Conservation (phyloP, 768 basidiomycete species). For the Gelatoporia subvermispora region DNA sequence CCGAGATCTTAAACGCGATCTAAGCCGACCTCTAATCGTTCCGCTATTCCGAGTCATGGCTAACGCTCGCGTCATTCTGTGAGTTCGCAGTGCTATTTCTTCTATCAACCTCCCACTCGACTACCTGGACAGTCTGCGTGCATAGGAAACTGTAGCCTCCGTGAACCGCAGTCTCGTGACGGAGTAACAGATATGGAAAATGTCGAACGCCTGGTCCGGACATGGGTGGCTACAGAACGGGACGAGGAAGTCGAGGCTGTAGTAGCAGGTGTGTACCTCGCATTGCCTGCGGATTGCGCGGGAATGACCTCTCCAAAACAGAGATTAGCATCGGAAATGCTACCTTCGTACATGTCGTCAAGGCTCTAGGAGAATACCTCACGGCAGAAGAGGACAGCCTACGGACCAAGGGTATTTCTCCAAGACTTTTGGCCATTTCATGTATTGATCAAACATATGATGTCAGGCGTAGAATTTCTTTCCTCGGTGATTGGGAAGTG, state of each 20-base stretch:
- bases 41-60: too few species aligned
- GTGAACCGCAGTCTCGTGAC: not conserved
- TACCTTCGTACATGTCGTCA: constrained; percentile 74
- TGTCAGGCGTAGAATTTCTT: constrained; percentile 80
- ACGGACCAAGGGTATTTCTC: constrained; percentile 66
- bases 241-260: constrained; percentile 56
- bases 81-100: too few species aligned
- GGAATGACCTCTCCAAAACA: constrained; percentile 24
- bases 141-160: too few species aligned
- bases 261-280: constrained; percentile 47
- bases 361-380: constrained; percentile 81
- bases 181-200: constrained; percentile 31
- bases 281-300: not conserved
- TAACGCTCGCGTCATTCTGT: too few species aligned
- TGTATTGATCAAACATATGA: not conserved
- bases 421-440: not conserved
- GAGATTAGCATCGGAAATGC: constrained; percentile 50
- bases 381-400: constrained; percentile 79
- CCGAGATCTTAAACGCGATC: too few species aligned
- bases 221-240: constrained; percentile 65
- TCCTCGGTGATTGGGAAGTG: constrained; percentile 62
- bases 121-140: too few species aligned
- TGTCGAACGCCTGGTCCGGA: constrained; percentile 53
- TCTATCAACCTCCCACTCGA: too few species aligned
- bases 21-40: too few species aligned